Base-by-base conservation (phyloP, 164 flowering plant species). In the Vitis cinerea region DNA sequence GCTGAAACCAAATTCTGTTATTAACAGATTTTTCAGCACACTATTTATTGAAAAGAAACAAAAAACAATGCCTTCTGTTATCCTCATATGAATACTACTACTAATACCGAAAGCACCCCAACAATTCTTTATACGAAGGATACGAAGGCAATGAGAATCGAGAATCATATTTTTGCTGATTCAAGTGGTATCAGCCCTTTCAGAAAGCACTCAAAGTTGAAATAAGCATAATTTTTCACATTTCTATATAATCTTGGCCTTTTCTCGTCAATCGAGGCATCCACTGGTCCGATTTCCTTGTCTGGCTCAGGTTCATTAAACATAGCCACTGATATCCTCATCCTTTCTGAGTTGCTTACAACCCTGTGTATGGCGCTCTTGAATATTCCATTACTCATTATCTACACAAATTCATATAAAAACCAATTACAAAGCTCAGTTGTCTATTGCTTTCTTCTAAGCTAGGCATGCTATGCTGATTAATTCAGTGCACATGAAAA, bases 321-420 rank as follows among this genome's bases (percentile, higher is more conserved):
- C 16, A 72, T 8, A 5, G 76, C 79, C 19, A 76, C n/a, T 13
- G 81, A 71, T 1, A 76, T 55, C 68, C 82, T 75, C 29, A 61
- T 68, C 29, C 48, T 59, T 14, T 75, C 72, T 55, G 77, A 53
- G 50, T 70, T 75, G 23, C 70, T 63, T 48, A 73, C 70, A 15
- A 74, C 84, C 78, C 78, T 71, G 59, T 81, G 82, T 63, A 76
- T 15, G 0, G 74, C 74, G 63, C 82, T 81, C 74, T 74, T 79
- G 69, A 76, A 72, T 17, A 74, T 57, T 17, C 84, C 84, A 59
- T 81, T 79, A 30, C 72, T 81, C 78, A 81, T 79, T 69, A 81
- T 81, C 84, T 81, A 72, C 58, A 47, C 8, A 16, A 11, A 37
- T 37, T 37, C 44, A 4, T 37, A 3, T 3, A 37, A 37, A 37